phyloP scores from a whole-genome alignment of 2,329 filamentous ascomycete species.

The Fusarium praegraminearum region DNA sequence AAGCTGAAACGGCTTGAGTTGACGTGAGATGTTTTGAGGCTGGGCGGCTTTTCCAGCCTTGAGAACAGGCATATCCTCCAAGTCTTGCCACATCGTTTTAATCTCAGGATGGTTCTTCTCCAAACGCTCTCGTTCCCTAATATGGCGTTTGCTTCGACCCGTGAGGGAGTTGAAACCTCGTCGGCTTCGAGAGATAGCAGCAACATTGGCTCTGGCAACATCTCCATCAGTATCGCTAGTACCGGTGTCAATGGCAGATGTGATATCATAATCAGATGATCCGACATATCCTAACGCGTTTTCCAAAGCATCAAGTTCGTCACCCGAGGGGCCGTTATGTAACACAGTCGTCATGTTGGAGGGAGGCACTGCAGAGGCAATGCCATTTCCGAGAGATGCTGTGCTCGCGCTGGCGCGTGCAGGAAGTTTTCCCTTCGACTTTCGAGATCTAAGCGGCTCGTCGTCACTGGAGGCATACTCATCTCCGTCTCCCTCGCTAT shows the following conservation, averaged over 20 bases:
- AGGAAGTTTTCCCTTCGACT: constrained; percentile 18
- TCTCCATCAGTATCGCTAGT: constrained; percentile 43
- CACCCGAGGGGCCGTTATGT: background rate
- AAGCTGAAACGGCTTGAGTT: constrained; percentile 92
- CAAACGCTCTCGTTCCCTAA: constrained; percentile 72
- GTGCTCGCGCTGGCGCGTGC: background rate
- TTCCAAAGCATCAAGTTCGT: constrained; percentile 18
- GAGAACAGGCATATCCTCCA: constrained; percentile 76
- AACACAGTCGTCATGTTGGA: background rate
- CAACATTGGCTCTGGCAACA: constrained; percentile 13
- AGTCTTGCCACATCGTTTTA: constrained; percentile 83
- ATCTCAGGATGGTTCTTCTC: constrained; percentile 83
- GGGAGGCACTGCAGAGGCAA: background rate
- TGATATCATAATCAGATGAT: background rate
- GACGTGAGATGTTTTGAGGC: constrained; percentile 81
- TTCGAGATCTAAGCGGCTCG: constrained; percentile 41
- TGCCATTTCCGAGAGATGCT: background rate
- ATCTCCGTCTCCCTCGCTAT: constrained; percentile 28
- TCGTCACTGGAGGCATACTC: constrained; percentile 47
- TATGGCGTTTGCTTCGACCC: constrained; percentile 46
- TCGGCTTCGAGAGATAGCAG: constrained; percentile 45
- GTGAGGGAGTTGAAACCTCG: constrained; percentile 51
- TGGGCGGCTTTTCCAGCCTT: constrained; percentile 60
- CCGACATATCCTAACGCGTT: background rate
- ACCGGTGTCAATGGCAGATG: background rate